Evolutionary conservation across 1,139 yeast genomes (phyloP), one percentile per base, ranked within the genome.

Genomic region (Blastobotrys indianensis): DNA sequence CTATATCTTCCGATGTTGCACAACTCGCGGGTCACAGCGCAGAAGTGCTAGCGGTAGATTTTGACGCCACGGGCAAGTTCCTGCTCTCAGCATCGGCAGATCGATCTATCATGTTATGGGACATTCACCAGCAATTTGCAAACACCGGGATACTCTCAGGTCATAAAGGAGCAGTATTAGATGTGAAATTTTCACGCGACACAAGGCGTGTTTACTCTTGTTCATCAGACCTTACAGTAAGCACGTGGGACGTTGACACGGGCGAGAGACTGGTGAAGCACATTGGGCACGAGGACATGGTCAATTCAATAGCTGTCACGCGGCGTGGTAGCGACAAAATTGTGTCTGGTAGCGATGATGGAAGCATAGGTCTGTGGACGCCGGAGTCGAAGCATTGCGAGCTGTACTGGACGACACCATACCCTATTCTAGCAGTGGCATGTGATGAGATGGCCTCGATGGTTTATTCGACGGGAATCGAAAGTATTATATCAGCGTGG

Each of bases 311-410:
- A 1, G 71, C 62, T 32, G 57, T 58, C 23, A 59, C 64, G 41
- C 53, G 56, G 3, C 54, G 68, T 4, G 59, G 70, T 7, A 58
- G 64, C 2, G 65, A 66, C 20, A 40, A 64, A n/a, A 54, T 75
- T 3, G 68, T 74, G 2, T 73, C 82, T 29, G 87, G 77, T 2
- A 72, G 81, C 13, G 95, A 85, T 56, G 88, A 82, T 56, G 88
- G 90, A 0, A 51, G 63, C 3, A 68, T 76, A 1, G 67, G 68
- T 7, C 37, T 64, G 2, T 85, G 92, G 92, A 95, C 85, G 54
- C 68, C 70, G 16, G 65, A 87, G 46, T 70, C 74, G 11, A 80
- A 76, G 55, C 53, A 54, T 1, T 69, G 75, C 1, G 66, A 74
- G 0, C 39, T 46, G 2, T 59, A 54, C 17, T 63, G 79, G 41